Conservation (phyloP, 2,329 filamentous ascomycete species). For the Beauveria sp. region DNA sequence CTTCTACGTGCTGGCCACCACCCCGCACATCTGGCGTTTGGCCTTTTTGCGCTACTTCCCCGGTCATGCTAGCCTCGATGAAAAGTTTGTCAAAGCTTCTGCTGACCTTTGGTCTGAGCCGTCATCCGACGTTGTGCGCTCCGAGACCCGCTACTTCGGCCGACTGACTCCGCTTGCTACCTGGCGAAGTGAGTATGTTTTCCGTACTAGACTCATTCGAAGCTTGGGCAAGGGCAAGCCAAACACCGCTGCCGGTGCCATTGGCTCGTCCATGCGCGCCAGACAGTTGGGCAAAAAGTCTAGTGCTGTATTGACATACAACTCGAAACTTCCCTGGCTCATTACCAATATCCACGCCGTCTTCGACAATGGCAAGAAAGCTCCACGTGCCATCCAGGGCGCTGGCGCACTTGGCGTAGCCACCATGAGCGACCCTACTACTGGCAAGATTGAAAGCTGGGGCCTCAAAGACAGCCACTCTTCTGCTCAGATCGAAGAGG, state of each 20-base stretch:
- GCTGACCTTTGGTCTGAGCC: slow-evolving; percentile 36
- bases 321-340: slow-evolving; percentile 70
- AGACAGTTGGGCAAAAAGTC: slow-evolving; percentile 53
- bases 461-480: slow-evolving; percentile 68
- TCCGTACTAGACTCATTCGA: slow-evolving; percentile 75
- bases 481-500: slow-evolving; percentile 70
- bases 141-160: slow-evolving; percentile 72
- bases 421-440: slow-evolving; percentile 73
- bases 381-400: slow-evolving; percentile 75
- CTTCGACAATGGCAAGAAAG: slow-evolving; percentile 65
- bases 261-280: slow-evolving; percentile 43
- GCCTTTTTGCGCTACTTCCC: slow-evolving; percentile 89
- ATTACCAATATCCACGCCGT: slow-evolving; percentile 73
- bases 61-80: slow-evolving; percentile 45
- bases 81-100: slow-evolving; percentile 26
- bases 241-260: slow-evolving; percentile 42
- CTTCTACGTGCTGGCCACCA: slow-evolving; percentile 80
- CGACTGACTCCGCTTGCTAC: slow-evolving; percentile 78
- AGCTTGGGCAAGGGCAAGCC: slow-evolving; percentile 80
- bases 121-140: slow-evolving; percentile 48
- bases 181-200: slow-evolving; percentile 92
- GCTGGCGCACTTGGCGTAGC: slow-evolving; percentile 69
- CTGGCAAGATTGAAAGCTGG: slow-evolving; percentile 72
- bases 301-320: slow-evolving; percentile 74
- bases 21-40: slow-evolving; percentile 86